phyloP scores from a whole-genome alignment of 2,329 filamentous ascomycete species.

The Aureobasidium uvarum region DNA sequence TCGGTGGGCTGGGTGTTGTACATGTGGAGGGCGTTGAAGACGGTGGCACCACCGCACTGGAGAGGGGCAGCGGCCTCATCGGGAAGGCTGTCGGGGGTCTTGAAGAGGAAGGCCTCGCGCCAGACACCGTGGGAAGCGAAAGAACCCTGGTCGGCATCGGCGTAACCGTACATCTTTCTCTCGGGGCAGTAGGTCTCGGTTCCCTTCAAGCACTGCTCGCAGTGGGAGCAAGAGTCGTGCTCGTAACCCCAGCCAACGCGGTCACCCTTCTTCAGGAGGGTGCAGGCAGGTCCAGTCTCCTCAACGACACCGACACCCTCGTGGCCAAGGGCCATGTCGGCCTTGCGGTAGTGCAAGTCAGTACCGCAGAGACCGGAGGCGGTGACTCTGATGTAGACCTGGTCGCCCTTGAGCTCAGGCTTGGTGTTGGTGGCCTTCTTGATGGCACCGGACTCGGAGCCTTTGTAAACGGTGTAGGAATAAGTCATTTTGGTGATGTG shows the following conservation, averaged over 20 bases:
- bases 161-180: constrained; percentile 46
- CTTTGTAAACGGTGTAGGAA: constrained; percentile 63
- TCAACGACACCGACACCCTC: constrained; percentile 56
- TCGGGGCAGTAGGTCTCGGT: constrained; percentile 48
- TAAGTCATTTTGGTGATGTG: constrained; percentile 35
- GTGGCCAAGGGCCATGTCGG: constrained; percentile 53
- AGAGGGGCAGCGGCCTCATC: constrained; percentile 51
- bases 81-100: constrained; percentile 46
- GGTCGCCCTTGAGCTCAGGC: constrained; percentile 50
- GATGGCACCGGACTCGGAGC: constrained; percentile 58
- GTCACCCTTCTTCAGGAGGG: constrained; percentile 51
- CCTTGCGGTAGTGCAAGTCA: constrained; percentile 45
- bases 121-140: constrained; percentile 50
- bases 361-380: constrained; percentile 68
- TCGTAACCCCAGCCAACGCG: constrained; percentile 54
- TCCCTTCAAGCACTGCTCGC: constrained; percentile 47
- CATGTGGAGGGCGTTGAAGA: constrained; percentile 49
- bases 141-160: constrained; percentile 49
- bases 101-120: constrained; percentile 50
- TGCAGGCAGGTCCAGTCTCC: constrained; percentile 48
- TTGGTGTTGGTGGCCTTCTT: constrained; percentile 50
- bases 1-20: constrained; percentile 48
- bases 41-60: constrained; percentile 53
- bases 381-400: constrained; percentile 63
- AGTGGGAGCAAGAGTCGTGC: constrained; percentile 47